Percentiles rank a stretch among this genome's conserved stretches.
Conservation (phyloP, 352 stramenopile species). For the Achlya hypogyna region DNA sequence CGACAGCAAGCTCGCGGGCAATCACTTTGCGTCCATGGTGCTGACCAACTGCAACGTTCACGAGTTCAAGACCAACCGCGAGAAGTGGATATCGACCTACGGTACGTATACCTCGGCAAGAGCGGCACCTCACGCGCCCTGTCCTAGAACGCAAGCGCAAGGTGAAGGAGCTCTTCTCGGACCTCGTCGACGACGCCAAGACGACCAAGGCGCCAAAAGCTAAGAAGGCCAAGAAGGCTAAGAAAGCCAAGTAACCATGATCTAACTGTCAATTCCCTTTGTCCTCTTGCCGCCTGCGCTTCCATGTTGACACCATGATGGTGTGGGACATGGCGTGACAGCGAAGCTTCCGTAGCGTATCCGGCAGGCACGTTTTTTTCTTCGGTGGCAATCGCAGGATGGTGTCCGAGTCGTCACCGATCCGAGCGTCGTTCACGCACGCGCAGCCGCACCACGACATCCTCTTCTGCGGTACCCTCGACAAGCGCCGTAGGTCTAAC, state of each 20-base stretch:
- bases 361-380: neutral
- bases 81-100: conserved; percentile 68
- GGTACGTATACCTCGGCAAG: conserved; percentile 11
- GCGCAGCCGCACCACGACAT: conserved; percentile 12
- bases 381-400: neutral
- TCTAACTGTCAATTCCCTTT: too few species aligned
- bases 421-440: neutral
- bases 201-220: conserved; percentile 3
- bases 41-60: conserved; percentile 71
- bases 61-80: conserved; percentile 68
- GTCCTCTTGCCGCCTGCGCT: neutral
- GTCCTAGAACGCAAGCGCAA: conserved; percentile 37
- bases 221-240: conserved; percentile 25
- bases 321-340: neutral
- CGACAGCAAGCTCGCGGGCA: conserved; percentile 60
- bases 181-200: conserved; percentile 42
- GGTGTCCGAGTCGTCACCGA: neutral
- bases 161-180: conserved; percentile 68
- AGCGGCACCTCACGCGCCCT: neutral
- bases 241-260: conserved; percentile 14
- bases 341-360: neutral
- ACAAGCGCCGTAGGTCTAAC: conserved; percentile 9
- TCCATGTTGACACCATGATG: too few species aligned
- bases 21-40: conserved; percentile 74
- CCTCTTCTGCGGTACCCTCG: conserved; percentile 9